Conservation (phyloP, 768 basidiomycete genomes). For the Mycena venus region DNA sequence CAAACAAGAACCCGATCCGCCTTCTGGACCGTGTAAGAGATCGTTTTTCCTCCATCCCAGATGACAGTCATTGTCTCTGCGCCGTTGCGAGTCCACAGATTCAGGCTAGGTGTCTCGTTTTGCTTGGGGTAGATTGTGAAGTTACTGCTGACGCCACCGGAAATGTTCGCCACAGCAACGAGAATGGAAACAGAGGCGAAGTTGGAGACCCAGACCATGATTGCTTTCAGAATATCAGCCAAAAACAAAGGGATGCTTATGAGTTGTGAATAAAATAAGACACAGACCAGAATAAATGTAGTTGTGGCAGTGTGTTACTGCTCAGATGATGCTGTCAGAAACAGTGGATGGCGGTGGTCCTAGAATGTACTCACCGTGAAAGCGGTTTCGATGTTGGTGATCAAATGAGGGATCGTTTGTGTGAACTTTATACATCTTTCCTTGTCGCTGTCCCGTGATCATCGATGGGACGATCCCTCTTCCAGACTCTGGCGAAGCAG, state of each 20-base stretch:
- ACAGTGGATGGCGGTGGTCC: not conserved
- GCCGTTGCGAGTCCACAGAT: not conserved
- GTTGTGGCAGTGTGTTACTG: conserved; percentile 3
- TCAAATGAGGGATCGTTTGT: not conserved
- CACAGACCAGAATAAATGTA: not conserved
- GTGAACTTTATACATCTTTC: not conserved
- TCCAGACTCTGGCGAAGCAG: not conserved
- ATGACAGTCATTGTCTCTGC: not conserved
- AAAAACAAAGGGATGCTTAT: not conserved
- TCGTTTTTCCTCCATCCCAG: not conserved
- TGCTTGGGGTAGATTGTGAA: conserved; percentile 12
- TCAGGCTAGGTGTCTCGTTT: not conserved
- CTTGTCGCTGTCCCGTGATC: not conserved
- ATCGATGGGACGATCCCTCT: not conserved
- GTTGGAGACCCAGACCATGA: conserved; percentile 25
- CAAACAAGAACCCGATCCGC: conserved; percentile 9
- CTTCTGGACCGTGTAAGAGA: not conserved
- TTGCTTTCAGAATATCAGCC: conserved; percentile 2
- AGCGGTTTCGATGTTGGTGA: not conserved
- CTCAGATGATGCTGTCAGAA: not conserved
- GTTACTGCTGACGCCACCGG: not conserved
- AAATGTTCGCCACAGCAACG: not conserved
- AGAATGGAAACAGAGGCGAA: conserved; percentile 8
- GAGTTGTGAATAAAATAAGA: not conserved
- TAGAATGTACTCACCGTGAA: conserved; percentile 8